Evolutionary conservation across 805 yeast species (phyloP).

Genomic region (Saccharomycopsis sp.): DNA sequence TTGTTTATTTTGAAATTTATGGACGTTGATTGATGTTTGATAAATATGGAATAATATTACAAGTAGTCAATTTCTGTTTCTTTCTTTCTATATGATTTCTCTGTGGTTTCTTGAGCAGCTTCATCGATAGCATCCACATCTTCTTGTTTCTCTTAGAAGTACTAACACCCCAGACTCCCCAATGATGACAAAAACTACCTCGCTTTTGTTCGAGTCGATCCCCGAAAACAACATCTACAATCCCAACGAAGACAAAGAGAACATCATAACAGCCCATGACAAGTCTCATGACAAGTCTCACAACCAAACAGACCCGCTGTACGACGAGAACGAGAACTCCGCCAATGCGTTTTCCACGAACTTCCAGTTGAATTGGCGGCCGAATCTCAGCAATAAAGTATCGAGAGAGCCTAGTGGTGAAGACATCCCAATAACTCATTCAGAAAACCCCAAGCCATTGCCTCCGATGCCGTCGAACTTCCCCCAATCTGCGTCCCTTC

Average conservation of each 20-base stretch:
- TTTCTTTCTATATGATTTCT: too few relatives aligned
- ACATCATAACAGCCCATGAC: not conserved
- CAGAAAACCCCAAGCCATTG: constrained; percentile 16
- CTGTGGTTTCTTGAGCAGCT: too few relatives aligned
- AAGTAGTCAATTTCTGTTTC: too few relatives aligned
- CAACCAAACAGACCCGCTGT: not conserved
- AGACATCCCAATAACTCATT: constrained; percentile 3
- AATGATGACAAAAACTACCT: not conserved
- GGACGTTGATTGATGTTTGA: too few relatives aligned
- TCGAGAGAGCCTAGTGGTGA: not conserved
- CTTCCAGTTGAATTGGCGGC: constrained; percentile 16
- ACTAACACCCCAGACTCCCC: not conserved
- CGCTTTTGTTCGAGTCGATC: constrained; percentile 11
- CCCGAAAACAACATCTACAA: constrained; percentile 11
- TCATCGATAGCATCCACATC: too few relatives aligned
- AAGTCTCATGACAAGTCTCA: not conserved
- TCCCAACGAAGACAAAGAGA: constrained; percentile 3
- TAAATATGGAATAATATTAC: too few relatives aligned
- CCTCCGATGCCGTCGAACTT: constrained; percentile 20
- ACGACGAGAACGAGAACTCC: not conserved
- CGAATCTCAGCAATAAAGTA: not conserved
- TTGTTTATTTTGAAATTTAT: not conserved
- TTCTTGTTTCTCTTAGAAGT: too few relatives aligned
- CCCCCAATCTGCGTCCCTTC: constrained; percentile 17
- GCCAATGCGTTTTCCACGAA: not conserved